Evolutionary conservation across 208 protist species (phyloP).

Genomic region (Trypanosoma brucei): DNA sequence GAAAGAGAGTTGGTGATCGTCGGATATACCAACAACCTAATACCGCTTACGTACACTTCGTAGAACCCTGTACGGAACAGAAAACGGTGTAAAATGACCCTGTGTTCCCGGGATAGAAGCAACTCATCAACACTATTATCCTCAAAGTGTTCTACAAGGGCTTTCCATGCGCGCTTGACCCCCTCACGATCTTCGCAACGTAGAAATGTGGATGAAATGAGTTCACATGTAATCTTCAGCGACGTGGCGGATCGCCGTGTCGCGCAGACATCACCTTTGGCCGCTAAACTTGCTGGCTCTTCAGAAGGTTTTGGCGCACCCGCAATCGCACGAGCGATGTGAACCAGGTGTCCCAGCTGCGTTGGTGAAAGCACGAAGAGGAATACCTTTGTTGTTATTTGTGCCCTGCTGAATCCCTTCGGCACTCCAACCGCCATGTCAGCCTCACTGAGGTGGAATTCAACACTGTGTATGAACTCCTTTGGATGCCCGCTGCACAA

Average conservation of each 20-base stretch:
- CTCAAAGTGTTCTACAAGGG: constrained; percentile 2
- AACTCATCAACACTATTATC: background rate
- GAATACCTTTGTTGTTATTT: constrained; percentile 18
- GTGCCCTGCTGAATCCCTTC: constrained; percentile 8
- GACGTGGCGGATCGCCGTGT: constrained; percentile 12
- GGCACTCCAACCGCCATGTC: background rate
- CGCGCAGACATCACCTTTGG: background rate
- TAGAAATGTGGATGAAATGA: constrained; percentile 21
- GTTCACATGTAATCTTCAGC: constrained; percentile 22
- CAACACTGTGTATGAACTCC: constrained; percentile 19
- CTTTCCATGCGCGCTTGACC: constrained; percentile 15
- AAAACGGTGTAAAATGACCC: constrained; percentile 13
- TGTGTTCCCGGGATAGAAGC: constrained; percentile 3
- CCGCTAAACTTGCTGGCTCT: background rate
- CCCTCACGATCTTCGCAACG: constrained; percentile 12
- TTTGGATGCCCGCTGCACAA: constrained; percentile 17
- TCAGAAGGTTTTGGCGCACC: no score
- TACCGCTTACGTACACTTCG: constrained; percentile 19
- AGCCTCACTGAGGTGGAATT: constrained; percentile 13
- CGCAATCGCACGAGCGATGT: constrained; percentile 6
- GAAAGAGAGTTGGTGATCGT: constrained; percentile 12
- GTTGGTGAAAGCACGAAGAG: constrained; percentile 20
- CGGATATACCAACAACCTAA: constrained; percentile 22
- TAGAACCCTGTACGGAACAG: constrained; percentile 17
- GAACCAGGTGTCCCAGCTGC: constrained; percentile 16